A percentile compares a stretch with the other conserved stretches of the same genome.
These are phyloP conservation scores for Termitomyces sp. DNA, from an alignment of 768 basidiomycete genomes.

Conservation along the genomic window DNA sequence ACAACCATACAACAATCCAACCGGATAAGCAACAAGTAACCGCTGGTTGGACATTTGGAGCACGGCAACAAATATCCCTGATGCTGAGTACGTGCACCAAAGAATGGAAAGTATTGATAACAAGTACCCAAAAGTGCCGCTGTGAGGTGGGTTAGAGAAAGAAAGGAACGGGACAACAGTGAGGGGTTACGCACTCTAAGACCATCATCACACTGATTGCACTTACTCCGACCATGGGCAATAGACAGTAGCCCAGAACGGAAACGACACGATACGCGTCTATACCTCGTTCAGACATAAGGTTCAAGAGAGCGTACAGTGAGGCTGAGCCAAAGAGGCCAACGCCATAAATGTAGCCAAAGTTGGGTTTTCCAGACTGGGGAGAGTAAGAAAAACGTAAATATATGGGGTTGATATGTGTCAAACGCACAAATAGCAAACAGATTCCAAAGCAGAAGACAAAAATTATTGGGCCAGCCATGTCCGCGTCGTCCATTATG, in stretches of 20 bases:
- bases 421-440: slow-evolving; percentile 76
- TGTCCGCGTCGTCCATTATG: slow-evolving; percentile 99
- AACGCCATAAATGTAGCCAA: slow-evolving; percentile 98
- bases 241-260: slow-evolving; percentile 92
- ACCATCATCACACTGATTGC: slow-evolving; percentile 83
- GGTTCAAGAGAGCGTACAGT: slow-evolving; percentile 91
- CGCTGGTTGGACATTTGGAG: slow-evolving; percentile 95
- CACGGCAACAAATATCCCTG: slow-evolving; percentile 93
- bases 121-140: slow-evolving; percentile 82
- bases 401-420: not conserved
- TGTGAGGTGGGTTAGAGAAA: slow-evolving; percentile 26
- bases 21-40: slow-evolving; percentile 93
- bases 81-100: slow-evolving; percentile 98
- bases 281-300: slow-evolving; percentile 94
- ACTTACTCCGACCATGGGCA: slow-evolving; percentile 95
- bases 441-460: slow-evolving; percentile 93
- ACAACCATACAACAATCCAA: slow-evolving; percentile 91
- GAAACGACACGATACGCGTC: slow-evolving; percentile 94
- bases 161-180: not conserved
- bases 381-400: slow-evolving; percentile 1
- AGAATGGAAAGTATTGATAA: slow-evolving; percentile 78
- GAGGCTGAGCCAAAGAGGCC: slow-evolving; percentile 91
- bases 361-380: slow-evolving; percentile 97
- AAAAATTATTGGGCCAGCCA: slow-evolving; percentile 94
- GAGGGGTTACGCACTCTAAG: slow-evolving; percentile 68